Base-by-base conservation (phyloP, 352 stramenopile genomes). In the Peronospora farinosa region DNA sequence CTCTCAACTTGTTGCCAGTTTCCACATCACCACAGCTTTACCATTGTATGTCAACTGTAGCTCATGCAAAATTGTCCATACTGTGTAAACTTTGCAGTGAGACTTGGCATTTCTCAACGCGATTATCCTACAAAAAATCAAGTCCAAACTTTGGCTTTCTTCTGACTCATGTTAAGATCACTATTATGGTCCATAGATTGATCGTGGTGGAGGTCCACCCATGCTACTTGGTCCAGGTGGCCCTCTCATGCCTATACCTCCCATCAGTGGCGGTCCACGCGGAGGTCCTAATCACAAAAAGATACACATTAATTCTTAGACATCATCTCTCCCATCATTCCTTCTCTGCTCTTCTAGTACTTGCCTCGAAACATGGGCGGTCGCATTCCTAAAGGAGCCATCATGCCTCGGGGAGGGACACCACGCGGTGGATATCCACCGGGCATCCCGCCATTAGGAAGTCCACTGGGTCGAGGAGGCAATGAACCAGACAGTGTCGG, bases 101-200 rank as follows among this genome's bases (percentile, higher is more conserved):
- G 38, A 33, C 15, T 28, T 13, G 23, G 7, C 7, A 42, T 13
- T 40, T n/a, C 3, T 40, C 39, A 23, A 37, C 15, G 30, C n/a
- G 12, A 5, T 33, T 41, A 21, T 15, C 4, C 16, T 25, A 2
- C 9, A 23, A 31, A 30, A 23, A 31, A 30, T 30, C 7, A 30
- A 8, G 17, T 33, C 13, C 40, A 15, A 33, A 23, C 4, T 23
- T 53, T 15, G 11, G 37, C n/a, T 39, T 54, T 27, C 12, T 27
- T 47, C 16, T 39, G 42, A 49, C 27, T 57, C 21, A 15, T 46
- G n/a, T 10, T 2, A n/a, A n/a, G 3, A n/a, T 36, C 8, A 37
- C 58, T 86, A 65, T 30, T 87, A 65, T 30, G 79, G 79, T 12
- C 79, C 79, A 52, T 91, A 91, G 51, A 91, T 91, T 21, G 77